These are phyloP conservation scores for Colletotrichum ledebouriae DNA, from an alignment of 2,329 filamentous ascomycete species.

Conservation along the genomic window DNA sequence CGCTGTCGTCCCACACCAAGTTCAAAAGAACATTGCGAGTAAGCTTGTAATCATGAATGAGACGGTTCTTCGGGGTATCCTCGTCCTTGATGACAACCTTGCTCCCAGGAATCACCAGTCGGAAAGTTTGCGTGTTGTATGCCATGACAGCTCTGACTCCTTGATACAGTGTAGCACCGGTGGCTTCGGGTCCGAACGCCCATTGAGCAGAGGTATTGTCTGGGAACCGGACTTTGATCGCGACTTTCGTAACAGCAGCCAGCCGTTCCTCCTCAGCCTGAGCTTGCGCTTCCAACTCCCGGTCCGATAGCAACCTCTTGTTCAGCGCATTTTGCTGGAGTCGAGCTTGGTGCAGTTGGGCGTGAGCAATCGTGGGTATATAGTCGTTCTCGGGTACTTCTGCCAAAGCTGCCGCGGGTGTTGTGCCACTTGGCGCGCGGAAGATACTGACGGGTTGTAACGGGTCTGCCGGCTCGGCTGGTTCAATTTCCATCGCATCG, in stretches of 20 bases:
- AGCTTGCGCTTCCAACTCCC: slow-evolving; percentile 80
- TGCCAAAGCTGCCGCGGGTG: slow-evolving; percentile 79
- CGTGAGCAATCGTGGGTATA: slow-evolving; percentile 80
- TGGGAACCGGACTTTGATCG: slow-evolving; percentile 87
- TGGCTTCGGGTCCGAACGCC: slow-evolving; percentile 76
- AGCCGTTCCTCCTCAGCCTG: slow-evolving; percentile 75
- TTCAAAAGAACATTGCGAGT: slow-evolving; percentile 80
- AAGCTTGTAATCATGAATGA: slow-evolving; percentile 83
- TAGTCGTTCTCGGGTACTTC: slow-evolving; percentile 81
- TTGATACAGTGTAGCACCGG: slow-evolving; percentile 78
- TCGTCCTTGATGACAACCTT: slow-evolving; percentile 64
- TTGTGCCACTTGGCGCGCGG: slow-evolving; percentile 79
- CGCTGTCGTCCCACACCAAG: slow-evolving; percentile 78
- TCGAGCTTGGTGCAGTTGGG: slow-evolving; percentile 78
- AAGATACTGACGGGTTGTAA: slow-evolving; percentile 77
- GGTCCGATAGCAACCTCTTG: slow-evolving; percentile 83
- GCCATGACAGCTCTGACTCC: slow-evolving; percentile 82
- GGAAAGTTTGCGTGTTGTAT: slow-evolving; percentile 75
- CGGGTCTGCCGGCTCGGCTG: slow-evolving; percentile 48
- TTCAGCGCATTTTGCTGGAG: slow-evolving; percentile 76
- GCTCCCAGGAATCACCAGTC: slow-evolving; percentile 73
- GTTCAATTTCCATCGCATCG: slow-evolving; percentile 50
- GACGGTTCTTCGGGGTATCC: slow-evolving; percentile 60
- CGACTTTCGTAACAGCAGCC: slow-evolving; percentile 75
- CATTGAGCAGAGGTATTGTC: slow-evolving; percentile 85